Evolutionary conservation across 83 land plant species (phyloP).

Genomic region (Picea engelmannii): DNA sequence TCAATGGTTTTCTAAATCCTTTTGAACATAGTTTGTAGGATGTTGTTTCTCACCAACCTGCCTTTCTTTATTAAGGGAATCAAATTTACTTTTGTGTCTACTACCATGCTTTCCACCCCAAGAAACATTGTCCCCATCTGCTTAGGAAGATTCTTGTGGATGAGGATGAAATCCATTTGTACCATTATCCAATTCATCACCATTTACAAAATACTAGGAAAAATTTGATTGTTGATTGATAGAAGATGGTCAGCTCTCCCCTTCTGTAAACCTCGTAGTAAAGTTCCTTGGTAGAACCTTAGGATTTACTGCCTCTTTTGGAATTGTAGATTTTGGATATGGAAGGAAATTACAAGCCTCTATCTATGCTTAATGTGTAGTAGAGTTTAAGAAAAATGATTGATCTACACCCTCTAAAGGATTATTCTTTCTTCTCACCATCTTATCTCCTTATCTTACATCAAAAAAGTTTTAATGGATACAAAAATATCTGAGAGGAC

Average conservation of each 20-base stretch:
- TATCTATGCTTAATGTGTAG: slow-evolving; percentile 85
- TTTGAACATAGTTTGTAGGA: slow-evolving; percentile 26
- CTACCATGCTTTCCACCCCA: too few relatives aligned
- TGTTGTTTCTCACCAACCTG: slow-evolving; percentile 68
- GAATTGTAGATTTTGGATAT: slow-evolving; percentile 19
- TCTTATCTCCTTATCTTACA: slow-evolving; percentile 81
- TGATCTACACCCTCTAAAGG: slow-evolving; percentile 73
- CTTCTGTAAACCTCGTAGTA: slow-evolving; percentile 14
- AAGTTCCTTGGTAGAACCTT: slow-evolving; percentile 33
- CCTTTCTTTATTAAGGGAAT: slow-evolving; percentile 50
- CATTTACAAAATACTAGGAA: slow-evolving; percentile 14
- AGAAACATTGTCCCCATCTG: too few relatives aligned
- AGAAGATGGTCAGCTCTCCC: slow-evolving; percentile 5
- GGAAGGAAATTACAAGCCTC: slow-evolving; percentile 90
- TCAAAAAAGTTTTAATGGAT: slow-evolving; percentile 18
- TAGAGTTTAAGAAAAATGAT: slow-evolving; percentile 48
- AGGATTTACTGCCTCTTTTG: slow-evolving; percentile 32
- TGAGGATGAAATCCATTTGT: slow-evolving; percentile 15
- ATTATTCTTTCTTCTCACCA: slow-evolving; percentile 68
- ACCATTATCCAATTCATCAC: background rate
- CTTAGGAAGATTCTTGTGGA: slow-evolving; percentile 12
- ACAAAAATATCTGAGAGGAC: too few relatives aligned
- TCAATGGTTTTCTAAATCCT: slow-evolving; percentile 68
- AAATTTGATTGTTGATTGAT: slow-evolving; percentile 12
- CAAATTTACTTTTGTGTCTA: slow-evolving; percentile 28